Base-by-base conservation (phyloP, 2,329 filamentous ascomycete genomes). In the Cordyceps javanica region DNA sequence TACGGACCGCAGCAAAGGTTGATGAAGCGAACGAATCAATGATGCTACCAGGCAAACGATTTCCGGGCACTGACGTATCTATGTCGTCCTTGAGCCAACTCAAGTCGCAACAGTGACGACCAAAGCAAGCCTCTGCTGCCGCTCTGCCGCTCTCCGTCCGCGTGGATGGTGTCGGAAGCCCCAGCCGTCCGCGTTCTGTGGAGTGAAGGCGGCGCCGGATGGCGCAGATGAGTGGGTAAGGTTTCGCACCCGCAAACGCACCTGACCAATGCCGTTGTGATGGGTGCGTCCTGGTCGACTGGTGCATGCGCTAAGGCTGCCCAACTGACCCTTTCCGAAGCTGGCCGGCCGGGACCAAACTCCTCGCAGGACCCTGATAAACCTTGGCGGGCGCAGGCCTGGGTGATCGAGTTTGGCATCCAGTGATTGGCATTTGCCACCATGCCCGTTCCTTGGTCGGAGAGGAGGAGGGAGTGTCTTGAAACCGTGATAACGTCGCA, bases 341-440 rank as follows among this genome's bases (percentile, higher is more conserved):
- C 30, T 55, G 39, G 39, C 52, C 52, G 41, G 13, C 52, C 6
- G 2, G 7, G 41, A 14, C 41, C 14, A 14, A n/a, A n/a, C n/a
- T n/a, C n/a, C 49, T 42, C 3, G 51, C 51, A n/a, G 52, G 52
- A 55, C 52, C 52, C 52, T 55, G 52, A 55, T 11, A 16, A 39
- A 32, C 34, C 34, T 42, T 41, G 30, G 51, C n/a, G 23, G 21
- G 34, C 23, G 11, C 34, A 36, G 34, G 34, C 30, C 14, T 42
- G 19, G 51, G 36, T 36, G 25, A 45, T 8, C 41, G 26, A 41
- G 41, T 26, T 55, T 55, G 49, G 34, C 25, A 42, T 30, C 16
- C 1, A 21, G 30, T 34, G 52, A 55, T 55, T 46, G 32, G 53
- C 53, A 55, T 55, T 41, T 41, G 52, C 52, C 52, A 55, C 52